Conservation (phyloP, 768 basidiomycete species). For the Cystofilobasidium bisporidii region DNA sequence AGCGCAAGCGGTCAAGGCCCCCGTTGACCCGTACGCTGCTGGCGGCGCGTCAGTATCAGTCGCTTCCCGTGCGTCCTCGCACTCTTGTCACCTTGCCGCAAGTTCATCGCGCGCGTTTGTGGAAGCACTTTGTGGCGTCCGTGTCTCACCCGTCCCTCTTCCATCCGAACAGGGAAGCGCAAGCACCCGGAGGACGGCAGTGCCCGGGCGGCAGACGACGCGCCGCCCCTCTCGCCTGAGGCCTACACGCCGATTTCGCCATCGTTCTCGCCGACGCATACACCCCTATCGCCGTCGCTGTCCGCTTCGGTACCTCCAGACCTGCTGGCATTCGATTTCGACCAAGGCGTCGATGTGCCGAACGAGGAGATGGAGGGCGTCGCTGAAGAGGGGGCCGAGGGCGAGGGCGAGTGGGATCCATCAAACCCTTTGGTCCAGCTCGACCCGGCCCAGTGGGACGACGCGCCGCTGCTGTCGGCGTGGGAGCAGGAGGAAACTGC, state of each 20-base stretch:
- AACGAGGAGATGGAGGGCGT: not conserved
- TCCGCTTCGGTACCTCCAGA: not conserved
- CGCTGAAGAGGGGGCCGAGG: not conserved
- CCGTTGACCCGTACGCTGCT: not conserved
- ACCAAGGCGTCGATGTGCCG: not conserved
- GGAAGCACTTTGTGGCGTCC: no score
- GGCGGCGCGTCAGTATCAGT: no score
- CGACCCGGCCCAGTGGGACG: constrained; percentile 7
- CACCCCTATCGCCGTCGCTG: not conserved
- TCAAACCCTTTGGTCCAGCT: not conserved
- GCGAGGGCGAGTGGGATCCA: not conserved
- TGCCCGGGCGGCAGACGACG: not conserved
- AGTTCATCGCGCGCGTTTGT: no score
- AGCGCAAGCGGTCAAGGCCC: not conserved
- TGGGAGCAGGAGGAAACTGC: not conserved
- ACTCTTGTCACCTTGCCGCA: no score
- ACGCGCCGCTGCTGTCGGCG: not conserved
- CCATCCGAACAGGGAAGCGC: not conserved
- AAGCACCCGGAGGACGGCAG: not conserved
- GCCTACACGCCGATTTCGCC: not conserved
- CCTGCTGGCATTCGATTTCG: not conserved
- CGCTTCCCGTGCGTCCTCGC: no score
- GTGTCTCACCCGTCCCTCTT: no score
- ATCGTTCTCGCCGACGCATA: not conserved
- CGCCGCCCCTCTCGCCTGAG: not conserved